Evolutionary conservation across 371 early-diverging fungal species (phyloP), one percentile per base, ranked within the genome.

Genomic region (Mortierella sp.): DNA sequence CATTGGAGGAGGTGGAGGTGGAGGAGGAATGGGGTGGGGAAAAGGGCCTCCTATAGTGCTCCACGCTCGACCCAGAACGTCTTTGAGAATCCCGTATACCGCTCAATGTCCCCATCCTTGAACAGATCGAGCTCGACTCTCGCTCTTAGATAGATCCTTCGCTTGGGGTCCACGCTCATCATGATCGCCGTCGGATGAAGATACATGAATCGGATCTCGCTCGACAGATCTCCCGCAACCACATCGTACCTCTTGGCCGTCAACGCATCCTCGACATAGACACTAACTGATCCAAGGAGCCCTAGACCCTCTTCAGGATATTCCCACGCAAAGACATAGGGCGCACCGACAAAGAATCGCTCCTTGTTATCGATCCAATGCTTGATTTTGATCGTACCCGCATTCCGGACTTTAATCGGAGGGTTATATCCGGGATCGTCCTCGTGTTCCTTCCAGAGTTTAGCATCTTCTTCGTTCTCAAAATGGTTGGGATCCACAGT

Each of bases 31-130:
- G n/a, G n/a, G n/a, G n/a, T n/a, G n/a, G n/a, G n/a, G n/a, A n/a
- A n/a, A n/a, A n/a, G n/a, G n/a, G n/a, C n/a, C n/a, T n/a, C n/a
- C n/a, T 56, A 75, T 21, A 75, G 69, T 11, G 76, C 76, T 14
- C 76, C 76, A 2, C 61, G 76, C 26, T 60, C 69, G 12, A 75
- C 76, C 32, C 30, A 75, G 24, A 75, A 75, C 11, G 52, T 28
- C 41, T 69, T 75, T 12, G 76, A 75, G 32, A 75, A 69, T 1
- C 57, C 76, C 4, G 76, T 75, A 44, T 64, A 75, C 12, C 76
- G 56, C 24, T 43, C 43, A 41, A 64, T 63, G 14, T 51, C 51
- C 6, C 64, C 76, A 3, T 32, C 43, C 50, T 64, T 60, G 41
- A 64, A 68, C 43, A 75, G 30, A 49, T 75, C 69, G 49, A 75